These are phyloP conservation scores for Barbarea vulgaris DNA, from an alignment of 345 rosid species.

Conservation along the genomic window DNA sequence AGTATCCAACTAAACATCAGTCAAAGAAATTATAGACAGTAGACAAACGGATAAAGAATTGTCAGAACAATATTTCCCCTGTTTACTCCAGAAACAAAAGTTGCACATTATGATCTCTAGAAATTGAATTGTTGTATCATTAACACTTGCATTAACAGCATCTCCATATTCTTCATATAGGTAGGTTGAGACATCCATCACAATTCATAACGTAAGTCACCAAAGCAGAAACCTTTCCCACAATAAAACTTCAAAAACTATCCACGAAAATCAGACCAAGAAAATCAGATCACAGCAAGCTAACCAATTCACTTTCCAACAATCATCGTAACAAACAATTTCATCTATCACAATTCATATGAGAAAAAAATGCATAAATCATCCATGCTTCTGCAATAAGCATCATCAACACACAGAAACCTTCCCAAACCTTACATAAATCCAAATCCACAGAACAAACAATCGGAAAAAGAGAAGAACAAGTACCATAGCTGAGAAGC, in stretches of 20 bases:
- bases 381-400: no score
- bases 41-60: not conserved
- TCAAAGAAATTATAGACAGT: not conserved
- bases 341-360: no score
- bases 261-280: no score
- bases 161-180: constrained; percentile 6
- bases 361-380: no score
- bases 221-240: not conserved
- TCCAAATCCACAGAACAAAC: no score
- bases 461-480: no score
- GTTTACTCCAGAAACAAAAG: not conserved
- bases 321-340: no score
- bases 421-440: no score
- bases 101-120: not conserved
- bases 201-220: not conserved
- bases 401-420: no score
- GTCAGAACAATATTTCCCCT: not conserved
- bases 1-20: not conserved
- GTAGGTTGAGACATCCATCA: not conserved
- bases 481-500: constrained; percentile 73
- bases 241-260: not conserved
- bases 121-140: not conserved
- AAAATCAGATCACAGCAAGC: not conserved
- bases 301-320: constrained; percentile 2
- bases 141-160: constrained; percentile 8